Base-by-base conservation (phyloP, 352 stramenopile species). In the Phytophthora multivora region DNA sequence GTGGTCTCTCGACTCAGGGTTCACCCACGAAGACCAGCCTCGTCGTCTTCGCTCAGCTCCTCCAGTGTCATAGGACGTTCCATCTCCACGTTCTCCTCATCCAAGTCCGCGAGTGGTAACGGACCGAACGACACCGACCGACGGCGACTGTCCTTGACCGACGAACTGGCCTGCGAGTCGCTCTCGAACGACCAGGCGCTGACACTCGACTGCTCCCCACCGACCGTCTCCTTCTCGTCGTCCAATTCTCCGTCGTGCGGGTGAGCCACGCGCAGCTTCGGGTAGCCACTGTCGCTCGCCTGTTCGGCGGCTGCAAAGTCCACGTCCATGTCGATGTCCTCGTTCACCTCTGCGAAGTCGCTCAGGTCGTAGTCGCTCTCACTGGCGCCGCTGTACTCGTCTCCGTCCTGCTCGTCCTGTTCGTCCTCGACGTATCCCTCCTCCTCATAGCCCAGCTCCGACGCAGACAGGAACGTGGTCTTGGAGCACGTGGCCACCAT, bases 401-500 rank as follows among this genome's bases (percentile, higher is more conserved):
- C 69, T 41, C 70, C 59, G 49, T 59, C 75, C 5, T 74, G 68
- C 25, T 63, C 64, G 4, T 28, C 30, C n/a, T 33, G 28, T 0
- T 65, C 67, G 23, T 54, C 68, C 36, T 67, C 73, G 25, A 52
- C 67, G 41, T 63, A 68, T 25, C 63, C 77, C 40, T 75, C 53
- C 16, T 79, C 73, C 45, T 78, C 61, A 36, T 64, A 26, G 35
- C 48, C 47, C 8, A 58, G 33, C 9, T 41, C 41, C 18, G 51
- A 56, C 5, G 61, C 52, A 40, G 54, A 52, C 36, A 65, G 25
- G 61, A 69, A 69, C 15, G 50, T 59, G 19, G 79, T 69, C 61
- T 77, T 73, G 26, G 75, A 42, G 49, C 75, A 86, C 12, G 68
- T 84, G 19, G 63, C 51, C 40, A 88, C 63, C 61, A 88, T 64